phyloP scores from a whole-genome alignment of 805 yeast genomes.

The Sungouiozyma intestinalis region DNA sequence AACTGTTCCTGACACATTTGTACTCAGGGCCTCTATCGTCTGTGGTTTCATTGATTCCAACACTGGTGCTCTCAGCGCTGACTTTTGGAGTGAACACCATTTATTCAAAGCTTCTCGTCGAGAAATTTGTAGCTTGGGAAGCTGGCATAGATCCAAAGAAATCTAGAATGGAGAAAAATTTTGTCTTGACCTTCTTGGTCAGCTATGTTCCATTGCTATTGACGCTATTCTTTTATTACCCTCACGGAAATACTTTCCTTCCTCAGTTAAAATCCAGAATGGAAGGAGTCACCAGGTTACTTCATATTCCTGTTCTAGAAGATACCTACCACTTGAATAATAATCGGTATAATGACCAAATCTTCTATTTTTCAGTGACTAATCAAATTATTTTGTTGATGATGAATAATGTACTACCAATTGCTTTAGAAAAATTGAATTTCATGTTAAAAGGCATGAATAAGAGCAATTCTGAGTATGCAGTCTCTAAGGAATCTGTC shows the following conservation, averaged over 20 bases:
- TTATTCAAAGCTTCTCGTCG: constrained; percentile 43
- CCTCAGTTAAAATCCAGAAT: background rate
- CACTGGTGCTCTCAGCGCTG: constrained; percentile 52
- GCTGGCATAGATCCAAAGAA: constrained; percentile 31
- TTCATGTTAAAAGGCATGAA: constrained; percentile 1
- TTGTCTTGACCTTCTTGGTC: constrained; percentile 66
- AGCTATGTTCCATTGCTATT: constrained; percentile 75
- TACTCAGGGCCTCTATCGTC: constrained; percentile 71
- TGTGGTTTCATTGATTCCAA: constrained; percentile 61
- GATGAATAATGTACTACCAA: constrained; percentile 60
- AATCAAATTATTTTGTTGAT: constrained; percentile 60
- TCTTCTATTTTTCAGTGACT: constrained; percentile 71
- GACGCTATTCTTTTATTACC: constrained; percentile 78
- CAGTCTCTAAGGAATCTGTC: constrained; percentile 8
- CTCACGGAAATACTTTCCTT: constrained; percentile 69
- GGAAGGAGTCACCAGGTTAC: background rate
- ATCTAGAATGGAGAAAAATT: constrained; percentile 59
- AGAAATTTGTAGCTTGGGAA: constrained; percentile 55
- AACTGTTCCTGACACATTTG: constrained; percentile 76
- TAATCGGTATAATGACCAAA: constrained; percentile 61
- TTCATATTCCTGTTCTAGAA: constrained; percentile 9
- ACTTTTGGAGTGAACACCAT: constrained; percentile 58
- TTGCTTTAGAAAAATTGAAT: constrained; percentile 17
- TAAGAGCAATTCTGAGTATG: constrained; percentile 4
- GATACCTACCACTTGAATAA: constrained; percentile 47